Evolutionary conservation across 73 alveolate genomes (phyloP), one percentile per base, ranked within the genome.

Genomic region (Urostyla sp.): DNA sequence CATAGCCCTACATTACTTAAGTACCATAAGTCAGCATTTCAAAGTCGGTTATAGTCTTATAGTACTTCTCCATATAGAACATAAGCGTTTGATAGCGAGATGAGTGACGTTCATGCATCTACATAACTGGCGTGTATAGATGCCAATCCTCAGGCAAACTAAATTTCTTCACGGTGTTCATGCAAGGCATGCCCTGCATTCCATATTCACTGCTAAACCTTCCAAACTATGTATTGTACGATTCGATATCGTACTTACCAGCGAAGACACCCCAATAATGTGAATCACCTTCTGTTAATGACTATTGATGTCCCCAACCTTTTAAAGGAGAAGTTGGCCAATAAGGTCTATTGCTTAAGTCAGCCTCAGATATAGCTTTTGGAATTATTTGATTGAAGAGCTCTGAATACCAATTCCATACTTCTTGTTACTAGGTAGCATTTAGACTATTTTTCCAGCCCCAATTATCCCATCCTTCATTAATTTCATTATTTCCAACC

Each of bases 201-300:
- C 98, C 98, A 72, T 90, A 93, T 75, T 93, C 98, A 31, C 97
- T 90, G 30, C 78, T 86, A 66, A 93, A 93, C 59, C 98, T 86
- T 13, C 96, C 96, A 34, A 87, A 85, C 53, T 80, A 89, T 56
- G 77, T 40, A 75, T 78, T 80, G 78, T 90, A 93, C 49, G 86
- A 79, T 61, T 93, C 98, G 35, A 93, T 90, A 46, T 87, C 88
- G 55, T 56, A 88, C 59, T 77, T 59, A 45, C 90, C 84, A 52
- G 93, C 96, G 96, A 96, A 93, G 6, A 93, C 98, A 38, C 90
- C 61, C 98, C 98, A 93, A 59, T 72, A 86, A 82, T 93, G 98
- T 87, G 91, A 90, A 69, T 93, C 98, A 26, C 98, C 98, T 30
- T n/a, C n/a, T n/a, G n/a, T n/a, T n/a, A n/a, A n/a, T n/a, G n/a